Evolutionary conservation across 1,284 basidiomycete species (phyloP).

Genomic region (Stygiomarasmius scandens): DNA sequence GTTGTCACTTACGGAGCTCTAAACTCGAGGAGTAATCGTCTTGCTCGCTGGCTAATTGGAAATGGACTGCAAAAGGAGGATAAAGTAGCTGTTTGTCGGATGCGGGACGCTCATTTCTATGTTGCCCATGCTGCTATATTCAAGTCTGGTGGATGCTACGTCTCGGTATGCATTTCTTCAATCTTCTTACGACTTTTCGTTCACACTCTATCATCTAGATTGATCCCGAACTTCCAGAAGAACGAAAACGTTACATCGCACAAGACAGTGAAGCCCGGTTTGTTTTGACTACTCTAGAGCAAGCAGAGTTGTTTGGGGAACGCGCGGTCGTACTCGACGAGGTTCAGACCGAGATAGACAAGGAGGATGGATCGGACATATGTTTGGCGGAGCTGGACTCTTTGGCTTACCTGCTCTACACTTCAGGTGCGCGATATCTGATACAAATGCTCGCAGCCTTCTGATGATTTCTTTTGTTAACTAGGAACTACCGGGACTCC

Average conservation of each 20-base stretch:
- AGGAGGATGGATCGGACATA: conserved; percentile 33
- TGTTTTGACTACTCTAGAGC: conserved; percentile 40
- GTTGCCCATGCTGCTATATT: conserved; percentile 49
- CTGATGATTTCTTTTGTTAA: background rate
- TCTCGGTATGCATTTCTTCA: conserved; percentile 40
- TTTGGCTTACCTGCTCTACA: conserved; percentile 55
- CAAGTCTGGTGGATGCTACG: conserved; percentile 57
- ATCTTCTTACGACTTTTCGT: conserved; percentile 6
- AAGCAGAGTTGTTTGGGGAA: conserved; percentile 33
- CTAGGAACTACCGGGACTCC: conserved; percentile 57
- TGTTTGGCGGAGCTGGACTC: conserved; percentile 33
- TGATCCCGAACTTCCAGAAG: conserved; percentile 53
- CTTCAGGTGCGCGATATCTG: conserved; percentile 41
- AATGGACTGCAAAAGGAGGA: conserved; percentile 44
- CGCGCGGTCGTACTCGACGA: conserved; percentile 35
- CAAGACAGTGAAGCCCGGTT: conserved; percentile 46
- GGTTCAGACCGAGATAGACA: conserved; percentile 24
- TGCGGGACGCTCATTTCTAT: conserved; percentile 47
- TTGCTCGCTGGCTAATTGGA: conserved; percentile 45
- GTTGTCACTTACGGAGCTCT: conserved; percentile 43
- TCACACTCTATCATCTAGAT: conserved; percentile 35
- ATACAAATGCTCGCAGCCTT: background rate
- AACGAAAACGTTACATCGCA: conserved; percentile 51
- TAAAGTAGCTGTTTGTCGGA: conserved; percentile 52
- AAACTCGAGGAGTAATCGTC: conserved; percentile 39